These are phyloP conservation scores for Cystobasidium slooffiae DNA, from an alignment of 1,284 basidiomycete genomes.

Conservation along the genomic window DNA sequence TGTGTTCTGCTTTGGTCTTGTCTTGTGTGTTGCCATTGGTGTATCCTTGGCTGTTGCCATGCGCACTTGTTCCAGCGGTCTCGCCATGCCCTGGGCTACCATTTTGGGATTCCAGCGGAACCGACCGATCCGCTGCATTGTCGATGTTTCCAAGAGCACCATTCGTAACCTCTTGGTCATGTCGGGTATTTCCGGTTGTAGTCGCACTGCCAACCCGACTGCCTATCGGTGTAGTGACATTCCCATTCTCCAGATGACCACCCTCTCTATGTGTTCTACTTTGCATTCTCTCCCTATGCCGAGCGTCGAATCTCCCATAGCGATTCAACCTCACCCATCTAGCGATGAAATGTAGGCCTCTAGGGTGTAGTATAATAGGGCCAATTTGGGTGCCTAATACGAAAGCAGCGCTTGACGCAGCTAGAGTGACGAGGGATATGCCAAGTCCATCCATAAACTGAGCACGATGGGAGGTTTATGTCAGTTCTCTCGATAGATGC, in stretches of 20 bases:
- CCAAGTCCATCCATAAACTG: slow-evolving; percentile 86
- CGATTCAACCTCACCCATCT: slow-evolving; percentile 20
- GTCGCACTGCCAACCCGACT: too few species aligned
- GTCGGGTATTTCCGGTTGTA: too few species aligned
- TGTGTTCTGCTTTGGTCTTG: not conserved
- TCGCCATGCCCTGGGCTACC: not conserved
- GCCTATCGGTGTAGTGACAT: not conserved
- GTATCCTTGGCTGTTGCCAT: too few species aligned
- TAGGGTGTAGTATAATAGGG: slow-evolving; percentile 25
- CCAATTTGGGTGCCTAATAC: slow-evolving; percentile 44
- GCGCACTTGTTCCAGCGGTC: too few species aligned
- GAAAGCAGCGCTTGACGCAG: slow-evolving; percentile 58
- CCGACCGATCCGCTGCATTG: too few species aligned
- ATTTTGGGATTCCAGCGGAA: too few species aligned
- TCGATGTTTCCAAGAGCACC: too few species aligned
- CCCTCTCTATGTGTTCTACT: not conserved
- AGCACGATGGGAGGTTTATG: too few species aligned
- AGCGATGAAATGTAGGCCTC: not conserved
- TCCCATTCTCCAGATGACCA: not conserved
- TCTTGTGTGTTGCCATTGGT: too few species aligned
- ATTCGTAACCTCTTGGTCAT: too few species aligned
- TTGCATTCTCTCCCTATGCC: not conserved
- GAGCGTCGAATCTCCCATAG: not conserved
- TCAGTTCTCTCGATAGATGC: too few species aligned
- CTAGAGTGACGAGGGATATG: slow-evolving; percentile 76